These are phyloP conservation scores for Scorias spongiosa DNA, from an alignment of 2,329 filamentous ascomycete genomes.

Conservation along the genomic window DNA sequence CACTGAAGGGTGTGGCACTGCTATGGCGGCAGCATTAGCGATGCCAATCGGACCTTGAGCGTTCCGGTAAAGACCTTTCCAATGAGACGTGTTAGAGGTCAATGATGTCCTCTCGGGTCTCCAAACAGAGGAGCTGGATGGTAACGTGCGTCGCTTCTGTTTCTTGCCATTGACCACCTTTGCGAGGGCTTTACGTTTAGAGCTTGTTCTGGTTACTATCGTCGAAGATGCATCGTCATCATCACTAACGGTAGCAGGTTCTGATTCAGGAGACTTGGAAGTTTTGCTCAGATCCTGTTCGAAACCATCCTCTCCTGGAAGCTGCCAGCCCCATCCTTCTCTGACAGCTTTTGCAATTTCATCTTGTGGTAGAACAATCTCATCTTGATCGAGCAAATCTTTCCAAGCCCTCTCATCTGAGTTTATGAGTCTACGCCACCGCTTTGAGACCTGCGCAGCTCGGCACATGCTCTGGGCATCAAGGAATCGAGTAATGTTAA, in stretches of 20 bases:
- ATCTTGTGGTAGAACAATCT: constrained; percentile 60
- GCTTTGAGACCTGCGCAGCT: constrained; percentile 83
- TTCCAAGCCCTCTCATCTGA: constrained; percentile 95
- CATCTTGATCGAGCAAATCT: constrained; percentile 71
- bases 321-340: constrained; percentile 97
- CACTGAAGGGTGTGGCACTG: constrained; percentile 67
- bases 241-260: constrained; percentile 3
- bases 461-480: constrained; percentile 75
- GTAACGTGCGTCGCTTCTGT: constrained; percentile 29
- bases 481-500: constrained; percentile 77
- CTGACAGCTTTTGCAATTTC: constrained; percentile 74
- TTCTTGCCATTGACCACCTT: constrained; percentile 34
- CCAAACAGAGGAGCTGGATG: constrained; percentile 10
- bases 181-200: constrained; percentile 24
- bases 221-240: constrained; percentile 10
- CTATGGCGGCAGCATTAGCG: constrained; percentile 67
- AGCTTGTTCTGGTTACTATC: constrained; percentile 13
- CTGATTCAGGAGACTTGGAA: constrained; percentile 1
- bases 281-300: constrained; percentile 65
- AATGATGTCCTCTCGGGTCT: constrained; percentile 30
- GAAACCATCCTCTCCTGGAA: constrained; percentile 52
- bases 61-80: constrained; percentile 32
- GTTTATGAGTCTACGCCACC: constrained; percentile 82
- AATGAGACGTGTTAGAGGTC: constrained; percentile 20
- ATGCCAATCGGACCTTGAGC: constrained; percentile 76